Evolutionary conservation across 2,329 filamentous ascomycete genomes (phyloP).

Genomic region (Fusarium sp.): DNA sequence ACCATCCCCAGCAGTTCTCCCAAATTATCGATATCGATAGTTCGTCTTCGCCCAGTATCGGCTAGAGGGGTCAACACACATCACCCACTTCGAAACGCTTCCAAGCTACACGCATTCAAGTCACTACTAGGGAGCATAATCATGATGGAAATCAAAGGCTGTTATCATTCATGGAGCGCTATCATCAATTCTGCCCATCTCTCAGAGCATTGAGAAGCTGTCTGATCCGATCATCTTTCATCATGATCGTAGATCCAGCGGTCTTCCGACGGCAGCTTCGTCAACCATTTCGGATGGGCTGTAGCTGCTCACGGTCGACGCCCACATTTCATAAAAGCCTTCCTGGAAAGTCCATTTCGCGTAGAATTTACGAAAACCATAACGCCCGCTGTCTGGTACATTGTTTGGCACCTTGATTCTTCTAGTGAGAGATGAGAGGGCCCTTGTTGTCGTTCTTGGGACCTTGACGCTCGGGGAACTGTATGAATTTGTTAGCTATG

Average conservation of each 20-base stretch:
- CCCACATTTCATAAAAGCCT: constrained; percentile 3
- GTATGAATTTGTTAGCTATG: constrained; percentile 16
- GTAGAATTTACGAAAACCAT: constrained; percentile 19
- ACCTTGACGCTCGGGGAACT: constrained; percentile 69
- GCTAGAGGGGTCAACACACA: too few species aligned
- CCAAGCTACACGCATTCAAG: neutral
- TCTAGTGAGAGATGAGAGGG: constrained; percentile 60
- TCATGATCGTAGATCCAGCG: constrained; percentile 16
- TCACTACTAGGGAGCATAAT: neutral
- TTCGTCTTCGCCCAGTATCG: too few species aligned
- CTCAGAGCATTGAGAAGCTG: constrained; percentile 32
- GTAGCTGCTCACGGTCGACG: constrained; percentile 18
- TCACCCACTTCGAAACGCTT: neutral
- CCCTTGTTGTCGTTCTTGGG: constrained; percentile 68
- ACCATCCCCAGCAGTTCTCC: too few species aligned
- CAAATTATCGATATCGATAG: too few species aligned
- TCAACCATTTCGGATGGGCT: constrained; percentile 32
- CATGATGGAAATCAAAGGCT: constrained; percentile 25
- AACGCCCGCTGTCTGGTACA: constrained; percentile 23
- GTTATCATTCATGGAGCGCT: constrained; percentile 34
- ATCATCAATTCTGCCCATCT: constrained; percentile 42
- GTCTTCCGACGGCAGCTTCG: constrained; percentile 17
- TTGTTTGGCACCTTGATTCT: constrained; percentile 13
- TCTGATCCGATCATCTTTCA: constrained; percentile 14
- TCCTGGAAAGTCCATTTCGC: constrained; percentile 4